Base-by-base conservation (phyloP, 2,329 filamentous ascomycete genomes). In the Fusarium albidum region DNA sequence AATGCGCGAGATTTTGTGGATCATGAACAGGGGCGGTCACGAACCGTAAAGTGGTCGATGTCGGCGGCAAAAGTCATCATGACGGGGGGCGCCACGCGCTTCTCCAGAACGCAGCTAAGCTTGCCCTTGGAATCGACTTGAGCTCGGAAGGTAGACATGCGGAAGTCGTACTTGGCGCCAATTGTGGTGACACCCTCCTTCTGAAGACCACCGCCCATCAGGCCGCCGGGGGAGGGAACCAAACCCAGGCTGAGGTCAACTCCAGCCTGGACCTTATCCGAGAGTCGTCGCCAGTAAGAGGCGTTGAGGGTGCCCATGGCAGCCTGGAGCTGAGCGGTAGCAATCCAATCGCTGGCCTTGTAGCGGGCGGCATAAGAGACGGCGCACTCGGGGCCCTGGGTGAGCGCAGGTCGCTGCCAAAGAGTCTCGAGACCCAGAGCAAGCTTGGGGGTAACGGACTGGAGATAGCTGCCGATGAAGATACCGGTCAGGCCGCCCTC, bases 141-240 rank as follows among this genome's bases (percentile, higher is more conserved):
- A 37, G 94, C 95, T 63, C 94, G 88, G 87, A 97, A 96, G 43
- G 92, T 95, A 49, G 91, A 95, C 79, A 92, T 91, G 71, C 91
- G 86, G 86, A 99, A 99, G 75, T 97, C 94, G 78, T 99, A 99
- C 79, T 99, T 99, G 73, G 92, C 91, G 69, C 94, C 95, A 68
- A 98, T 84, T 48, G 93, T 92, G 47, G 96, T 93, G 57, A 91
- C 84, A 49, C 95, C 95, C 75, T 99, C 93, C 76, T 92, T 94
- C 74, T 88, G 85, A 47, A 88, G 73, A 39, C 86, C 86, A 55
- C 82, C 86, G 68, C 91, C 91, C 86, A 95, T 92, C 76, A 91
- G 78, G 59, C 85, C 84, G 45, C 84, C 85, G 45, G 80, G 77
- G 49, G 84, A 81, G 25, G 84, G 81, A 27, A 86, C 86, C 65